Percentiles rank a stretch among this genome's conserved stretches.
phyloP scores from a whole-genome alignment of 2,329 filamentous ascomycete species.

The Fusarium dlaminii region DNA sequence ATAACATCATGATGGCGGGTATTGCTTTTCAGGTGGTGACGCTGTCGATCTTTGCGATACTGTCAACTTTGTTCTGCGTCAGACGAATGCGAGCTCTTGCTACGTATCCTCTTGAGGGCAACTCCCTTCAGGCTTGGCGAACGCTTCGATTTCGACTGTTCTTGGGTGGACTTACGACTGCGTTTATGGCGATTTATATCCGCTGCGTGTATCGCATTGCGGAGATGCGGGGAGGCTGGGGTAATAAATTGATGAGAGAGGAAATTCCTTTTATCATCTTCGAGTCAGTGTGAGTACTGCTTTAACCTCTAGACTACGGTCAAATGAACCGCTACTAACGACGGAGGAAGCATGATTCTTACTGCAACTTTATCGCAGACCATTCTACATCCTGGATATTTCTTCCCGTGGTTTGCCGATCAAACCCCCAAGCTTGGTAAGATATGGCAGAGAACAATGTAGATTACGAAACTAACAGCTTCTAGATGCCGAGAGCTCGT shows the following conservation, averaged over 20 bases:
- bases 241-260: not conserved
- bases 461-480: accelerated
- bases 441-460: accelerated
- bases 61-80: not conserved
- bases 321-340: accelerated
- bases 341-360: not conserved
- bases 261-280: slow-evolving; percentile 2
- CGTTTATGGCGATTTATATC: slow-evolving; percentile 7
- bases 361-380: not conserved
- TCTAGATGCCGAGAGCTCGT: not conserved
- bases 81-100: not conserved
- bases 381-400: not conserved
- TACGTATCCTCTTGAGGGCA: not conserved
- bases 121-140: not conserved
- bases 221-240: slow-evolving; percentile 11
- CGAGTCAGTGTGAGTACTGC: not conserved
- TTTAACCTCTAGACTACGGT: accelerated
- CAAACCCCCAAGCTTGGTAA: not conserved
- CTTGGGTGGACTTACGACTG: not conserved
- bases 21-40: slow-evolving; percentile 11
- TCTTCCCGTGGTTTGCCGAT: not conserved
- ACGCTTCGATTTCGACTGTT: not conserved
- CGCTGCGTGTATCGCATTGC: slow-evolving; percentile 18
- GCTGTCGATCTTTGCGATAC: not conserved
- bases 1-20: slow-evolving; percentile 7